A percentile compares a stretch with the other conserved stretches of the same genome.
phyloP scores from a whole-genome alignment of 2,329 filamentous ascomycete genomes.

The Cordyceps pruinosa region DNA sequence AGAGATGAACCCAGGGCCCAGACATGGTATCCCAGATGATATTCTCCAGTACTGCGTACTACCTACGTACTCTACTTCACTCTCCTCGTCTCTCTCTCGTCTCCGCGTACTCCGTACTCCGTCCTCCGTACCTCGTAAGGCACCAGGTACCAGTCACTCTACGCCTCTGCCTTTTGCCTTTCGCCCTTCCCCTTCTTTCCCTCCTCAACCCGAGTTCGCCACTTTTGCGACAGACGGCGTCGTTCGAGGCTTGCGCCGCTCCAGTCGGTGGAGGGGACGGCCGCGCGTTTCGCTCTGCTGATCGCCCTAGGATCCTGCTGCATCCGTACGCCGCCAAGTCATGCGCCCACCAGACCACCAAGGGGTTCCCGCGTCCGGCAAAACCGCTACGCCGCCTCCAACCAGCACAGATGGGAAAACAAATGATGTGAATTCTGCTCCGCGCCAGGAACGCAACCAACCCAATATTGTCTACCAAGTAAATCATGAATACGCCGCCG shows the following conservation, averaged over 20 bases:
- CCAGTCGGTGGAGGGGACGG: conserved; percentile 5
- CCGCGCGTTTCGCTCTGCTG: conserved; percentile 4
- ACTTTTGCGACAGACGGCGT: conserved; percentile 4
- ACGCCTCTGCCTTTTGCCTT: too few relatives aligned
- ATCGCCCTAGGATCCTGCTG: neutral
- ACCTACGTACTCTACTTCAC: too few relatives aligned
- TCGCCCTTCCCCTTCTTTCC: neutral
- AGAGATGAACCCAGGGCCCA: too few relatives aligned
- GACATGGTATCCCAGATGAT: too few relatives aligned
- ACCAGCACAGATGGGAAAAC: neutral
- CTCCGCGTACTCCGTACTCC: too few relatives aligned
- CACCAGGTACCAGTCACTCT: too few relatives aligned
- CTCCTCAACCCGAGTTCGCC: neutral
- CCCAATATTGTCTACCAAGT: too few relatives aligned
- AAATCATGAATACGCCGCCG: too few relatives aligned
- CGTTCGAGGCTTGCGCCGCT: conserved; percentile 4
- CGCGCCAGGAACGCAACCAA: too few relatives aligned
- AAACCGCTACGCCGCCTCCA: neutral
- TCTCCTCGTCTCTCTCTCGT: too few relatives aligned
- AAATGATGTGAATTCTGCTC: neutral
- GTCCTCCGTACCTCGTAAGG: too few relatives aligned
- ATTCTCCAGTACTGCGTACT: too few relatives aligned
- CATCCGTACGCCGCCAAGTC: neutral
- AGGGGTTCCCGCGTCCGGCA: neutral
- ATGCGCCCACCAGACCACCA: neutral